A percentile compares a stretch with the other conserved stretches of the same genome.
phyloP scores from a whole-genome alignment of 1,284 basidiomycete genomes.

The Puccinia hordei region DNA sequence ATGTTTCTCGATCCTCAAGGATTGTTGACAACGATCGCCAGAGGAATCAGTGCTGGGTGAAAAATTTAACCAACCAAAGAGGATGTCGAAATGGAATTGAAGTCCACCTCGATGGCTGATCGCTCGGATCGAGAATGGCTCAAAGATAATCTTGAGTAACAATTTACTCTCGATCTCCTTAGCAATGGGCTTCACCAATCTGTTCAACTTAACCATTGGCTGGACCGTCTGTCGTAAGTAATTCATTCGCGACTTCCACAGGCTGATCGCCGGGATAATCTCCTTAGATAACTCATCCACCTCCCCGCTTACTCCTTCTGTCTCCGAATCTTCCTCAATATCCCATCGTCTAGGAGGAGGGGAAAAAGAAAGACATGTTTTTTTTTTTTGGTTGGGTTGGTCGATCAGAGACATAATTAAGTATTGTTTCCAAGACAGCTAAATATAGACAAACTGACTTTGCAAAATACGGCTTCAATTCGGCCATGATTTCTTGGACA shows the following conservation, averaged over 20 bases:
- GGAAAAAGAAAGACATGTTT: too few species aligned
- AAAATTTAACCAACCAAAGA: slow-evolving; percentile 2
- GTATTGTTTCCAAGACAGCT: too few species aligned
- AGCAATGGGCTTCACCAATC: background rate
- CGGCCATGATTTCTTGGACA: background rate
- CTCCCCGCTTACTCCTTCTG: background rate
- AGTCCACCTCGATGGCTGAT: background rate
- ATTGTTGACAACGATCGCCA: background rate
- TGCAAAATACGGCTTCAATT: slow-evolving; percentile 29
- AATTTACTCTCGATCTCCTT: slow-evolving; percentile 7
- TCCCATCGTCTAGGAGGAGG: slow-evolving; percentile 35
- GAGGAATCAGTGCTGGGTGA: background rate
- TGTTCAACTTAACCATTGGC: background rate
- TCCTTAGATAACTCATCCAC: slow-evolving; percentile 11
- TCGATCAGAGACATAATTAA: too few species aligned
- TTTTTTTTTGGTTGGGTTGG: too few species aligned
- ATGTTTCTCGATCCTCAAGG: background rate
- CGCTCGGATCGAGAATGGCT: slow-evolving; percentile 10
- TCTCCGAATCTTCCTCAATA: background rate
- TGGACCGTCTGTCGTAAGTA: background rate
- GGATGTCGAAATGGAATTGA: slow-evolving; percentile 6
- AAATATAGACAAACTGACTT: slow-evolving; percentile 9
- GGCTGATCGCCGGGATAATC: background rate
- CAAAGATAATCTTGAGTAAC: background rate
- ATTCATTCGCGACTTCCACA: slow-evolving; percentile 12